Percentiles rank a stretch among this genome's conserved stretches.
These are phyloP conservation scores for Phytophthora lateralis DNA, from an alignment of 352 stramenopile species.

Conservation along the genomic window DNA sequence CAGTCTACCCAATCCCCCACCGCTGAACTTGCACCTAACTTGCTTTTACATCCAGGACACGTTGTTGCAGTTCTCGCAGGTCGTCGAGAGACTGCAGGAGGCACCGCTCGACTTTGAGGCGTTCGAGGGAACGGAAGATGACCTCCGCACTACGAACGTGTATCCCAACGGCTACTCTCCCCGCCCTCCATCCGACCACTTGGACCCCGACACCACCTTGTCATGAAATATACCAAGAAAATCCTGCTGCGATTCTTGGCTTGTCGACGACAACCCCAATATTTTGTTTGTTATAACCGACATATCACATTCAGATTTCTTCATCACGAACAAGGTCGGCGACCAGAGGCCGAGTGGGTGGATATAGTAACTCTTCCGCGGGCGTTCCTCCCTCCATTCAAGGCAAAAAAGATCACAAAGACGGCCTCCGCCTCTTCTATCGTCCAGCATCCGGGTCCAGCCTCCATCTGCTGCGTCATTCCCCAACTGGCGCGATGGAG, in stretches of 20 bases:
- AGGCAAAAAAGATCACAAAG: constrained; percentile 15
- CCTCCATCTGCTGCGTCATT: constrained; percentile 10
- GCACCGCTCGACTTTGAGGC: constrained; percentile 54
- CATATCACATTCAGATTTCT: constrained; percentile 6
- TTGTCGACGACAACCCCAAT: background rate
- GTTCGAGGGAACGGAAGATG: constrained; percentile 24
- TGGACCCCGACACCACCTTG: constrained; percentile 2
- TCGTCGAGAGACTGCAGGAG: constrained; percentile 62
- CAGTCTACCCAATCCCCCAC: background rate
- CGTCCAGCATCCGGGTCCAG: background rate
- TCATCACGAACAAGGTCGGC: background rate
- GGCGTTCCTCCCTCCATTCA: background rate
- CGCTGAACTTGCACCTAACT: background rate
- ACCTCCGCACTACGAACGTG: constrained; percentile 16
- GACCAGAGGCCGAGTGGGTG: no score
- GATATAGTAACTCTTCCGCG: background rate
- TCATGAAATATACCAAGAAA: constrained; percentile 4
- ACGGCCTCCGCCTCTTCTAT: background rate
- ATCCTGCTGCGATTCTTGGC: background rate
- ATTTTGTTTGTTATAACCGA: constrained; percentile 21
- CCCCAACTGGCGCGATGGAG: constrained; percentile 48
- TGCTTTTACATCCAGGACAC: constrained; percentile 43
- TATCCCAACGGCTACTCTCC: constrained; percentile 14
- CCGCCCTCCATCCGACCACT: constrained; percentile 1
- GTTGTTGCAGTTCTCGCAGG: constrained; percentile 60